These are phyloP conservation scores for Cystobasidium slooffiae DNA, from an alignment of 1,284 basidiomycete species.

Conservation along the genomic window DNA sequence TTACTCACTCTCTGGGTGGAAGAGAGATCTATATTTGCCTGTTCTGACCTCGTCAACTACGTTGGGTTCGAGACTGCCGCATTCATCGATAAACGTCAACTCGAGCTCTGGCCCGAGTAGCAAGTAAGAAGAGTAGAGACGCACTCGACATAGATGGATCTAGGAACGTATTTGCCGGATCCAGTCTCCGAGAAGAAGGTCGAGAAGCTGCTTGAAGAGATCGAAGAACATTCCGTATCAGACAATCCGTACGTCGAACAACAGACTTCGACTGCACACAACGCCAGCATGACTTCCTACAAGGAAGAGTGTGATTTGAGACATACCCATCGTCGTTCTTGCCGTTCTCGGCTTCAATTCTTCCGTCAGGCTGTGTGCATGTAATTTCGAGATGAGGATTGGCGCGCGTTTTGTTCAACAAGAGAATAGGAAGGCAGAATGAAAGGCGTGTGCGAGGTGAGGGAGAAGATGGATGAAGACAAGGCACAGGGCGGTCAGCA, in stretches of 20 bases:
- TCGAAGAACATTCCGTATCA: constrained; percentile 65
- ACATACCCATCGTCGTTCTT: constrained; percentile 44
- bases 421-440: not conserved
- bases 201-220: constrained; percentile 76
- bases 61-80: constrained; percentile 56
- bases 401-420: constrained; percentile 9
- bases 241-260: not conserved
- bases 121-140: constrained; percentile 41
- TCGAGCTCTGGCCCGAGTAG: not conserved
- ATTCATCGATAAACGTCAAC: not conserved
- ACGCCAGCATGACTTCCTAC: not conserved
- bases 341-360: constrained; percentile 63
- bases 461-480: not conserved
- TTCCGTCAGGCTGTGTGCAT: constrained; percentile 78
- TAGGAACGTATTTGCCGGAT: constrained; percentile 93
- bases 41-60: constrained; percentile 76
- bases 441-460: constrained; percentile 17
- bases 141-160: constrained; percentile 80
- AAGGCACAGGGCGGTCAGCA: not conserved
- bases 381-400: not conserved
- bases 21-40: constrained; percentile 89
- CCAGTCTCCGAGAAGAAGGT: constrained; percentile 94
- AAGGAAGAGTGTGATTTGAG: constrained; percentile 1
- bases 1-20: constrained; percentile 86
- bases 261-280: too few relatives aligned